phyloP scores from a whole-genome alignment of 768 basidiomycete genomes.

The Hypholoma fasciculare region DNA sequence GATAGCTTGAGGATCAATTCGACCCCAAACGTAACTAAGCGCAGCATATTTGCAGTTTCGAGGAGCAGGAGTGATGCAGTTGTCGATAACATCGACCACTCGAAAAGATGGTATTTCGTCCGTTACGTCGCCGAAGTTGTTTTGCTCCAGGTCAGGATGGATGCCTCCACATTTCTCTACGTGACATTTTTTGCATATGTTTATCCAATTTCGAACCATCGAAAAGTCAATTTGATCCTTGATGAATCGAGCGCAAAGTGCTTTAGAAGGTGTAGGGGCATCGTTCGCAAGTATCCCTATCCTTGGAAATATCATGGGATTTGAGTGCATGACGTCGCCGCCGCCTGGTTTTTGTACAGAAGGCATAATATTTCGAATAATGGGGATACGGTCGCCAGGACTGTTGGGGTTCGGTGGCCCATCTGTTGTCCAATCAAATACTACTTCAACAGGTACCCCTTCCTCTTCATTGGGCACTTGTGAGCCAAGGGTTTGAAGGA shows the following conservation, averaged over 20 bases:
- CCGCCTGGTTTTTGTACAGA: background rate
- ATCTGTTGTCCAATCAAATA: background rate
- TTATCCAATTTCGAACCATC: conserved; percentile 9
- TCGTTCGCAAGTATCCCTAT: conserved; percentile 12
- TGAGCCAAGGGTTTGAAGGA: background rate
- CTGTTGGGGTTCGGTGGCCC: background rate
- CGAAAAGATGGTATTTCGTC: background rate
- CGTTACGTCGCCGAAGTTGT: background rate
- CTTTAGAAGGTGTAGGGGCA: background rate
- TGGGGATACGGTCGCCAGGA: background rate
- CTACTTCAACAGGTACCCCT: background rate
- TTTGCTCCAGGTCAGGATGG: background rate
- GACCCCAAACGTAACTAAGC: conserved; percentile 15
- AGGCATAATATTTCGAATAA: conserved; percentile 1
- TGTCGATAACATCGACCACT: conserved; percentile 14
- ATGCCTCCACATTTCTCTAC: background rate
- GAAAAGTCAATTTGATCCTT: conserved; percentile 7
- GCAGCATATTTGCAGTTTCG: conserved; percentile 4
- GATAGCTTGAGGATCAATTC: background rate
- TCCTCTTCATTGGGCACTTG: background rate
- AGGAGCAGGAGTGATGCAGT: conserved; percentile 10
- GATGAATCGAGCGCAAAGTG: conserved; percentile 4
- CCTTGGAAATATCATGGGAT: conserved; percentile 1
- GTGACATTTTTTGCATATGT: conserved; percentile 3
- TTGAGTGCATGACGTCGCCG: background rate